Evolutionary conservation across 768 basidiomycete genomes (phyloP), one percentile per base, ranked within the genome.

Genomic region (Mycena amicta): DNA sequence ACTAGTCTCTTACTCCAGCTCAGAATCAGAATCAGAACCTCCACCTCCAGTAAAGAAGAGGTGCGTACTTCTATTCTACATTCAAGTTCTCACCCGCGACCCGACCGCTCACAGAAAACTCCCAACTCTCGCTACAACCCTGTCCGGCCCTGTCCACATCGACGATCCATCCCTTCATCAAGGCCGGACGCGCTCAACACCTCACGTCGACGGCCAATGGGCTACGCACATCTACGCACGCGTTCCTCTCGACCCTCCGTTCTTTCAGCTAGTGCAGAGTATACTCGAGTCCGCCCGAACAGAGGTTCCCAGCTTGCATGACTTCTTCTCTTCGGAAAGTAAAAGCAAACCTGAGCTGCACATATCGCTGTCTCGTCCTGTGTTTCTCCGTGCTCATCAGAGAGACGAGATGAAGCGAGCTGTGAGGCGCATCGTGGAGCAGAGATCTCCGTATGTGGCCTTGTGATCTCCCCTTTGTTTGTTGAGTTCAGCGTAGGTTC

Each of bases 121-220:
- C 2, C 90, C 90, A 1, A 55, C 77, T 18, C 76, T 92, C 25
- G 75, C 87, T 0, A 63, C 79, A 18, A 77, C 78, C 31, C 68
- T 92, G 47, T 67, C 73, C 2, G 66, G 77, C 3, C 67, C 80
- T 43, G 70, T 64, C 1, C 92, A 89, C 0, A 68, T 82, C 4
- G 92, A 95, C 68, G 76, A 92, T 66, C 93, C 94, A 2, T 74
- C 86, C 3, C 74, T 84, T 16, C 95, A 97, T 70, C 93, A 95
- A 76, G 95, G 95, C 15, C 84, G 95, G 28, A 77, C 77, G 47
- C 84, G 95, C 28, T 78, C 85, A 0, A 79, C 77, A 1, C 92
- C 93, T 2, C 92, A 93, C 68, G 85, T 93, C 3, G 89, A 93
- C 13, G 95, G 95, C 0, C 93, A 95, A 67, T 95, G 84, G 69